Base-by-base conservation (phyloP, 1,284 basidiomycete genomes). In the Rhodotorula sp. region DNA sequence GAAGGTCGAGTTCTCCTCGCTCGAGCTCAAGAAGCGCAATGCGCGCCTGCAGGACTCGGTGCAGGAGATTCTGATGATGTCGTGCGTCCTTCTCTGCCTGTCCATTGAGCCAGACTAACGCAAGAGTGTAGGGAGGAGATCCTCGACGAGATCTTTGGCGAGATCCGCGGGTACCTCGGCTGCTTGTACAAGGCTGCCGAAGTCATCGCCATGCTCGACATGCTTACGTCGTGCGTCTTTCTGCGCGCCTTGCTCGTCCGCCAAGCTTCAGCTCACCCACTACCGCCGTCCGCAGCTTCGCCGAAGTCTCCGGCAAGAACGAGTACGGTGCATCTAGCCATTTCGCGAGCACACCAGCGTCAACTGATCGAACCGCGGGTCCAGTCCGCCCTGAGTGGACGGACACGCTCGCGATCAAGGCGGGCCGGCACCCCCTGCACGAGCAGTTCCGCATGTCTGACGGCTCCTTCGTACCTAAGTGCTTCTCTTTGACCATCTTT, bases 321-420 rank as follows among this genome's bases (percentile, higher is more conserved):
- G 70, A 77, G 41, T 80, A 79, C 59, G 70, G 74, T 70, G 17
- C 53, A 64, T 21, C 13, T 8, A 19, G 27, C 27, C 41, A 1
- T 57, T 65, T 27, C 27, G 27, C 60, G 54, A 29, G 32, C 36
- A 36, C n/a, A 37, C 12, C n/a, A n/a, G 15, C 9, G 15, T 56
- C 15, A 4, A 2, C 34, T 9, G 27, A n/a, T 12, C 4, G 12
- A 5, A 19, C 19, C n/a, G 1, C 19, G 8, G 21, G 22, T 22
- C 15, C 74, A 94, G 92, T 90, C 22, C 90, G 92, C 4, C 94
- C 94, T 0, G 91, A 93, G 78, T 94, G 68, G 70, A 77, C 74
- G 48, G 78, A 71, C 37, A 77, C 75, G 25, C 70, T 82, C 36
- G 79, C 78, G 46, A 79, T 82, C 62, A 78, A 78, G 56, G 72